Evolutionary conservation across 2,329 filamentous ascomycete species (phyloP), one percentile per base, ranked within the genome.

Genomic region (Microcera coccophila): DNA sequence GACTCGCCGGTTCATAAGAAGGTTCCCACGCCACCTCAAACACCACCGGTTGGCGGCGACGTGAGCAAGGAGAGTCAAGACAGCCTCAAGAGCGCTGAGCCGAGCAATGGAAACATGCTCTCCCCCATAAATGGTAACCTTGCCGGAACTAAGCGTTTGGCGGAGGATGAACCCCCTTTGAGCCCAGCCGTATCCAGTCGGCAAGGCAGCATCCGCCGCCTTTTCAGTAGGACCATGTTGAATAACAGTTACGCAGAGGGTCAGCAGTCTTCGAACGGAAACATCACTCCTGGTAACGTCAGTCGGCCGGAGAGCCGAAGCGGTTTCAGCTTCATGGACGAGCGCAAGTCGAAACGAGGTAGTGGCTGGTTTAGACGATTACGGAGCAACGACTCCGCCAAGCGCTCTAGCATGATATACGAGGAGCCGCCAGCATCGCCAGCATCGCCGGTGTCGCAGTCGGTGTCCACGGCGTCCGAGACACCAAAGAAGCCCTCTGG

Each of bases 361-460:
- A 81, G 78, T 55, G 75, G 76, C 29, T 82, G 77, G 77, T 81
- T 82, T 54, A 71, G 72, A 52, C 71, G 76, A 44, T 67, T 81
- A 54, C 69, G 74, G 44, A 60, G 59, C 41, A 61, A 66, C 38
- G 63, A 67, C 15, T 50, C 55, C 7, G 48, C 58, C 33, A 62
- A 62, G 52, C 73, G 74, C 31, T 56, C 68, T 35, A 74, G 70
- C 55, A 58, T 71, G 44, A 50, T 70, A 36, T 66, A 71, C 42
- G 66, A 73, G 35, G 64, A 69, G 36, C 40, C 59, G 19, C 45
- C 61, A 38, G 48, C 47, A 9, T 41, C 53, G n/a, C n/a, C n/a
- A n/a, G n/a, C n/a, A n/a, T n/a, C n/a, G n/a, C n/a, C n/a, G n/a
- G n/a, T n/a, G n/a, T n/a, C n/a, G n/a, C n/a, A n/a, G n/a, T n/a